Base-by-base conservation (phyloP, 2,329 filamentous ascomycete genomes). In the Colletotrichum abscissum region DNA sequence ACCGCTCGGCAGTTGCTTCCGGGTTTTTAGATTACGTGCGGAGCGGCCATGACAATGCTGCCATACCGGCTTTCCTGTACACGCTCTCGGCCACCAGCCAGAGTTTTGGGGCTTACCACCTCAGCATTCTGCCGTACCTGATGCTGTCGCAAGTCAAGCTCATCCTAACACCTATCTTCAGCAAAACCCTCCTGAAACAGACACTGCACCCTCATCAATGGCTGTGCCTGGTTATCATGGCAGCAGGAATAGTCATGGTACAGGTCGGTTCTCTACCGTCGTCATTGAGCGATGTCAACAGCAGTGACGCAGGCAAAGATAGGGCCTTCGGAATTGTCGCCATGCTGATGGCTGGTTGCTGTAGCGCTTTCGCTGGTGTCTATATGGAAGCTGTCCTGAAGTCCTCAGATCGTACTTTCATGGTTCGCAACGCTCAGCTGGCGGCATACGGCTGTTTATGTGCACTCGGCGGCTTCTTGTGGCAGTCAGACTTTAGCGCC, bases 131-230 rank as follows among this genome's bases (percentile, higher is more conserved):
- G 16, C 12, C 38, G 1, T 68, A 52, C 7, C 26, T 68, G 19
- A 60, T 68, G 16, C 64, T 63, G 3, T 72, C 69, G 5, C 58
- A 72, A 30, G 33, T 63, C 7, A 72, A 58, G 52, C 58, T 72
- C 4, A 63, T 38, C 9, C 42, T 72, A 28, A 62, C 58, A 22
- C 64, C 58, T 3, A n/a, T 63, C 0, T 68, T 63, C 57, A 56
- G 46, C n/a, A 26, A 68, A 19, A 3, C 46, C 2, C n/a, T 68
- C 16, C 35, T 63, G 9, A 59, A 46, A 28, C 56, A 62, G 56
- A 30, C 30, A 1, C 33, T 71, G 24, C 38, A 56, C 1, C 5
- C 26, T 6, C n/a, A 54, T 7, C 62, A 70, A 38, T 67, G 63
- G 63, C 5, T 60, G 7, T 67, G 33, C 38, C 33, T 71, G 4